phyloP scores from a whole-genome alignment of 2,329 filamentous ascomycete genomes.

The Penicillium decumbens region DNA sequence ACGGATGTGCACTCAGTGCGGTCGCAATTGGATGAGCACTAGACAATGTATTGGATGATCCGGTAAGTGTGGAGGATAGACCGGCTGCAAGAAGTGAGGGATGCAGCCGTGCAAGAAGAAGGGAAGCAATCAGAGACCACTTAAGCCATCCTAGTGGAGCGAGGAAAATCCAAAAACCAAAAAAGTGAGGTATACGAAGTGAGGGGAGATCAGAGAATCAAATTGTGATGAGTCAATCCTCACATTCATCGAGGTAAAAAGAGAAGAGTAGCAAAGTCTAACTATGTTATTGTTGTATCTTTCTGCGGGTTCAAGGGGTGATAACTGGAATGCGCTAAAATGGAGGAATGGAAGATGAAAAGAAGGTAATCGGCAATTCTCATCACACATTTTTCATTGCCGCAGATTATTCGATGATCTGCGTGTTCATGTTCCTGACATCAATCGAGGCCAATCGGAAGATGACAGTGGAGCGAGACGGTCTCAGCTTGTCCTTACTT shows the following conservation, averaged over 20 bases:
- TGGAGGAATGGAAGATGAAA: constrained; percentile 10
- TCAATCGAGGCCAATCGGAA: constrained; percentile 17
- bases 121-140: constrained; percentile 12
- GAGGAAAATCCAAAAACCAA: constrained; percentile 6
- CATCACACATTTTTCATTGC: background rate
- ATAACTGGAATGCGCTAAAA: constrained; percentile 11
- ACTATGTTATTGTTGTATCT: background rate
- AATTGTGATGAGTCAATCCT: constrained; percentile 6
- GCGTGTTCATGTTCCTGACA: constrained; percentile 19
- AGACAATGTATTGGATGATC: constrained; percentile 18
- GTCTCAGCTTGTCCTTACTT: constrained; percentile 16
- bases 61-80: constrained; percentile 4
- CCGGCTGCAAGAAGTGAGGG: constrained; percentile 21
- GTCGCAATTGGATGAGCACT: constrained; percentile 12
- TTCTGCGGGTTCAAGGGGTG: background rate
- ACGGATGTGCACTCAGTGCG: constrained; percentile 3
- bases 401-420: background rate
- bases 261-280: too few relatives aligned
- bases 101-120: constrained; percentile 7
- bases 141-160: constrained; percentile 11
- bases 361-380: background rate
- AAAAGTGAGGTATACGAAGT: background rate
- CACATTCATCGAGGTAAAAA: background rate
- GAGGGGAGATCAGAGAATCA: background rate
- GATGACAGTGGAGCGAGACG: constrained; percentile 8